These are phyloP conservation scores for Arthrobotrys sphaeroides DNA, from an alignment of 2,329 filamentous ascomycete species.

Conservation along the genomic window DNA sequence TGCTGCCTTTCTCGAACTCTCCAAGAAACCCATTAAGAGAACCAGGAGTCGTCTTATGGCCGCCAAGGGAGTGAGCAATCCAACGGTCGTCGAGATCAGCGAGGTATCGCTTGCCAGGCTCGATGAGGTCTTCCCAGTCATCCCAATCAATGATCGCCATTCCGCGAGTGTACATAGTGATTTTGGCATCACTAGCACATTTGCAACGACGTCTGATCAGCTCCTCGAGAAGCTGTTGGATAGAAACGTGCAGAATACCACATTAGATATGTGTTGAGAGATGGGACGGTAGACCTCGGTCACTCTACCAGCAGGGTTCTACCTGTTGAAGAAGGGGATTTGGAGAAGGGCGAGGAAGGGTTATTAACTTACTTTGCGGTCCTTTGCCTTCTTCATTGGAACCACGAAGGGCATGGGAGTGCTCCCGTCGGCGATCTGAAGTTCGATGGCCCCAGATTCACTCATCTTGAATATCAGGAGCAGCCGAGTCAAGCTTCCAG, in stretches of 20 bases:
- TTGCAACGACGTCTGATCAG: conserved; percentile 16
- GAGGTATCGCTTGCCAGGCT: conserved; percentile 27
- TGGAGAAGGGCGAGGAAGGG: not conserved
- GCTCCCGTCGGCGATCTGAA: conserved; percentile 27
- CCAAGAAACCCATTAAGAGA: not conserved
- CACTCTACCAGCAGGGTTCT: too few relatives aligned
- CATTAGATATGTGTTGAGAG: conserved; percentile 10
- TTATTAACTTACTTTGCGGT: conserved; percentile 19
- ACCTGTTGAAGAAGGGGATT: not conserved
- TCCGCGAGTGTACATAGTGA: conserved; percentile 26
- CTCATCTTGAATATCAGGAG: not conserved
- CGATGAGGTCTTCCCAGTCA: conserved; percentile 46
- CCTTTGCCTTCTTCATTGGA: conserved; percentile 28
- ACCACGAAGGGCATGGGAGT: conserved; percentile 48
- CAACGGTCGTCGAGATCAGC: conserved; percentile 42
- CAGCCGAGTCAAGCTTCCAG: not conserved
- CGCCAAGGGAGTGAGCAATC: not conserved
- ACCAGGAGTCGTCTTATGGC: not conserved
- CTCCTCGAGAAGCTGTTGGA: conserved; percentile 8
- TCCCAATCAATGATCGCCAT: conserved; percentile 43
- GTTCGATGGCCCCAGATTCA: conserved; percentile 34
- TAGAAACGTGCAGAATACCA: not conserved
- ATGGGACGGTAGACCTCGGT: too few relatives aligned
- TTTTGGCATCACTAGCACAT: conserved; percentile 3
- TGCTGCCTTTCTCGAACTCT: not conserved